Percentiles rank a stretch among this genome's conserved stretches.
phyloP scores from a whole-genome alignment of 2,329 filamentous ascomycete species.

The Metarhizium rileyi region DNA sequence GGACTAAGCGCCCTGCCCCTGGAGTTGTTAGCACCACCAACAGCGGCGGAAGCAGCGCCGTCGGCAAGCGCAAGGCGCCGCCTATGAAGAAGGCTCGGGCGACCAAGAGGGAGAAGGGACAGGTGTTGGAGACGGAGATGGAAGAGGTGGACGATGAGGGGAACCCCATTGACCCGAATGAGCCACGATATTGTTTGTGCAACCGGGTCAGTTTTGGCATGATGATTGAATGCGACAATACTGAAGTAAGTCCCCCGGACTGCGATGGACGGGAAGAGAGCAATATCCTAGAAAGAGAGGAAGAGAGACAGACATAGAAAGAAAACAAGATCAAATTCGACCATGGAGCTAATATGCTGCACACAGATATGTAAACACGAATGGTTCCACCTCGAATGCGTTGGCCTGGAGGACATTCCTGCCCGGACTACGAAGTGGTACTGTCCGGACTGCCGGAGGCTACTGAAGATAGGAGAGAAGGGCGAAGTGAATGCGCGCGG shows the following conservation, averaged over 20 bases:
- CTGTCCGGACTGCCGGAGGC: slow-evolving; percentile 63
- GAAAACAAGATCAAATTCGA: neutral
- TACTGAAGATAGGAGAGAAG: slow-evolving; percentile 52
- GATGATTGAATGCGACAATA: slow-evolving; percentile 78
- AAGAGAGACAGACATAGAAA: slow-evolving; percentile 11
- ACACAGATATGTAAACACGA: slow-evolving; percentile 61
- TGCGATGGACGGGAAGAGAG: neutral
- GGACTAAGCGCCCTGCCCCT: slow-evolving; percentile 61
- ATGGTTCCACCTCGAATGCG: slow-evolving; percentile 79
- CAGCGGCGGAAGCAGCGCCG: slow-evolving; percentile 53
- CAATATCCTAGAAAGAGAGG: slow-evolving; percentile 3
- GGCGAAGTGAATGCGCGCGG: slow-evolving; percentile 53
- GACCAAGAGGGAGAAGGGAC: slow-evolving; percentile 37
- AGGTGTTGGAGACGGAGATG: slow-evolving; percentile 31
- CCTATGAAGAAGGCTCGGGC: slow-evolving; percentile 53
- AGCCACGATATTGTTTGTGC: slow-evolving; percentile 69
- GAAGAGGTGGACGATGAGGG: slow-evolving; percentile 60
- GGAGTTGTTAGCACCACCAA: slow-evolving; percentile 57
- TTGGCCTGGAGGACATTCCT: slow-evolving; percentile 58
- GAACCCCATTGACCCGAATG: slow-evolving; percentile 62
- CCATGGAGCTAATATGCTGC: neutral
- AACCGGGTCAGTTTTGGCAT: slow-evolving; percentile 71
- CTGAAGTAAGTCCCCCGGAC: slow-evolving; percentile 47
- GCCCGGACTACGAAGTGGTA: slow-evolving; percentile 74
- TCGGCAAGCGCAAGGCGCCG: slow-evolving; percentile 61